Evolutionary conservation across 108 stramenopile species (phyloP).

Genomic region (Cyclotella choctawhatcheeana): DNA sequence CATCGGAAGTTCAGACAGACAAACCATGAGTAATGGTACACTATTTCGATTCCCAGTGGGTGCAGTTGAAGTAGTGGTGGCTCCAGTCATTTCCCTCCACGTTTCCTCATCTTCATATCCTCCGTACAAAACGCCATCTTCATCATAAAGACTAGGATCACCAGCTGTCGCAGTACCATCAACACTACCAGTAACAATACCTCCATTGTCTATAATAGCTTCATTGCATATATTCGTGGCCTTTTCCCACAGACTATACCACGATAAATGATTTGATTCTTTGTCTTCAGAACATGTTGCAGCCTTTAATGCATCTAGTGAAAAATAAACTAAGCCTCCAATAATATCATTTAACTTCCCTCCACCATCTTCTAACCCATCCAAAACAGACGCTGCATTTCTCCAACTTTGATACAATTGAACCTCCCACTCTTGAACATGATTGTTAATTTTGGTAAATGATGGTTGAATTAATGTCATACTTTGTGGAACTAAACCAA

Average conservation of each 20-base stretch:
- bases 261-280: slow-evolving; percentile 19
- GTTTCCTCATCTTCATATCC: slow-evolving; percentile 89
- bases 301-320: slow-evolving; percentile 30
- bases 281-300: not conserved
- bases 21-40: slow-evolving; percentile 73
- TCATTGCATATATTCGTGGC: slow-evolving; percentile 50
- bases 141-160: slow-evolving; percentile 37
- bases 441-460: too few species aligned
- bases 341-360: slow-evolving; percentile 66
- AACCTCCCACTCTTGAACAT: slow-evolving; percentile 47
- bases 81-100: slow-evolving; percentile 63
- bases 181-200: slow-evolving; percentile 65
- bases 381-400: slow-evolving; percentile 80
- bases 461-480: slow-evolving; percentile 76
- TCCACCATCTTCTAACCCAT: slow-evolving; percentile 73
- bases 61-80: not conserved
- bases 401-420: slow-evolving; percentile 85
- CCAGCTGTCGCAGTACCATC: slow-evolving; percentile 45
- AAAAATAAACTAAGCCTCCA: slow-evolving; percentile 72
- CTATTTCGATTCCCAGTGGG: not conserved
- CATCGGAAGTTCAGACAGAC: slow-evolving; percentile 82
- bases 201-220: slow-evolving; percentile 62
- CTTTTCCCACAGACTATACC: slow-evolving; percentile 31
- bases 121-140: slow-evolving; percentile 63
- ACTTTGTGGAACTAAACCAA: slow-evolving; percentile 86